Conservation (phyloP, 2,329 filamentous ascomycete species). For the Hypoxylon sp. region DNA sequence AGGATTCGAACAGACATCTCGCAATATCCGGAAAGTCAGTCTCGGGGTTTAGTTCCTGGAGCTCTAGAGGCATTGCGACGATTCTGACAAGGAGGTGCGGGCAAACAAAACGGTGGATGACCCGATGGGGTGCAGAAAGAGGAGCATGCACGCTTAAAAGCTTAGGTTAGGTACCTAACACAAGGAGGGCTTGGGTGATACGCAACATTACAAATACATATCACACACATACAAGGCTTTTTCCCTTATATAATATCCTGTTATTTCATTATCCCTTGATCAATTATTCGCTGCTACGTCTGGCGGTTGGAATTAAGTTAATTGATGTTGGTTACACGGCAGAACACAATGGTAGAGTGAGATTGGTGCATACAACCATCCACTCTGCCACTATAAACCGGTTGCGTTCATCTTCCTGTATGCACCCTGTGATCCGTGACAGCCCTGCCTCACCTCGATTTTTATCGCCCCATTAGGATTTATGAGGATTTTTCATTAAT, state of each 20-base stretch:
- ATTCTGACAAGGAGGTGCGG: background rate
- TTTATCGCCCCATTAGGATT: background rate
- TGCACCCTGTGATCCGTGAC: background rate
- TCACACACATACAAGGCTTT: background rate
- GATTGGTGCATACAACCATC: background rate
- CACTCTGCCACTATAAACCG: background rate
- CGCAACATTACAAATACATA: background rate
- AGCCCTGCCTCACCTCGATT: background rate
- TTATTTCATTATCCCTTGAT: background rate
- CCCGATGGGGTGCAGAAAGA: background rate
- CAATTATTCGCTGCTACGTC: background rate
- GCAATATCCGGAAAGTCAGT: slow-evolving; percentile 49
- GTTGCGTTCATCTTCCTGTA: background rate
- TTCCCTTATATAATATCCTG: background rate
- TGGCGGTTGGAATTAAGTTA: background rate
- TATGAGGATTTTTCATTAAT: background rate
- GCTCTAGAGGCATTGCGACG: slow-evolving; percentile 15
- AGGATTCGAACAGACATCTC: slow-evolving; percentile 48
- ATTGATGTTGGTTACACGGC: slow-evolving; percentile 7
- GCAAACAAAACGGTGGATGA: background rate
- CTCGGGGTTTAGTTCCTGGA: slow-evolving; percentile 39
- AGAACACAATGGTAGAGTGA: slow-evolving; percentile 3
- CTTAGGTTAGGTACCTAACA: background rate
- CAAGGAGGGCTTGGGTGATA: background rate
- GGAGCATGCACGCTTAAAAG: background rate